Base-by-base conservation (phyloP, 192 early-diverging fungal species). In the Coemansia sp. region DNA sequence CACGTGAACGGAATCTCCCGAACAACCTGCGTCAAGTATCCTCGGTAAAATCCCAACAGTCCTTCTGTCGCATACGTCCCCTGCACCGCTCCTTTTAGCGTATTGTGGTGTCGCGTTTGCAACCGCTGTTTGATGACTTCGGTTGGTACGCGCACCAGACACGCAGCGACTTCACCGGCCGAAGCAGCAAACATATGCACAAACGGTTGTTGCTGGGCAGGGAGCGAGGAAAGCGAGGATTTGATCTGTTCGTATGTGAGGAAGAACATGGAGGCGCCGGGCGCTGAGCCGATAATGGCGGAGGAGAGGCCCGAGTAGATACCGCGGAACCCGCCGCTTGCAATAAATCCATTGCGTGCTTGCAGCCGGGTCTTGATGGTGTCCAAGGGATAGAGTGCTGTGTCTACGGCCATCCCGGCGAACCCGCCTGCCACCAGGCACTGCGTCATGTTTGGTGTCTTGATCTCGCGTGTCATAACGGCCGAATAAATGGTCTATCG, bases 1-100 rank as follows among this genome's bases (percentile, higher is more conserved):
- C 93, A 96, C 0, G 94, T 86, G 67, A 98, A 98, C 17, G 96
- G 96, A 66, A 98, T 96, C 82, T 98, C 96, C 40, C 96, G 84
- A 62, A 93, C 92, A 4, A 98, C 88, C 20, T 93, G 95, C 51
- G 91, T 93, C 53, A 89, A 70, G 63, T 91, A 98, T 6, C 96
- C 96, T 20, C 93, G 87, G 65, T 97, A 98, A 60, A 98, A 90
- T 4, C 95, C 96, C 56, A 85, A 59, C 4, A 93, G 37, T 1
- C 94, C 94, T 48, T 95, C 90, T 14, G 79, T 65, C 3, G 73
- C 56, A 51, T 88, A 68, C 7, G 93, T 93, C 47, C 84, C 70
- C 26, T 72, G 73, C 9, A 93, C 64, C 10, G 94, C 93, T 2
- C 60, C 67, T 5, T 70, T 67, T n/a, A 87, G 84, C 56, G 86